phyloP scores from a whole-genome alignment of 2,329 filamentous ascomycete species.

The Trichoderma asperellum region DNA sequence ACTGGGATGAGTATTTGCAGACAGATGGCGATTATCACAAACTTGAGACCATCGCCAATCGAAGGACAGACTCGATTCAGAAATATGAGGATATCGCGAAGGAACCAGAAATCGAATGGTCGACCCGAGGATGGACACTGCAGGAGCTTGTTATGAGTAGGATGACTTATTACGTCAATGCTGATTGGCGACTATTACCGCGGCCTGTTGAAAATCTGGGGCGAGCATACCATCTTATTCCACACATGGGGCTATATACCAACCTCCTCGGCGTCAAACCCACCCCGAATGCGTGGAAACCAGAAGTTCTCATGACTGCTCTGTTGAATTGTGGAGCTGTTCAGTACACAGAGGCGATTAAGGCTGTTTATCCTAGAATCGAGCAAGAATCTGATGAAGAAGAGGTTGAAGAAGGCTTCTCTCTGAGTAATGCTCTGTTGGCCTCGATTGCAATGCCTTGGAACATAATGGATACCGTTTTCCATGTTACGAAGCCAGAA shows the following conservation, averaged over 20 bases:
- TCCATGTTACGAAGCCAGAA: conserved; percentile 15
- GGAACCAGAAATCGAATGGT: conserved; percentile 16
- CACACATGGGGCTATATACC: conserved; percentile 11
- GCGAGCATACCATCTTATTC: conserved; percentile 14
- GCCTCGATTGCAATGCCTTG: conserved; percentile 20
- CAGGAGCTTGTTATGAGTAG: conserved; percentile 20
- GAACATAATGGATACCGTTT: conserved; percentile 16
- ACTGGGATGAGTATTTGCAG: conserved; percentile 12
- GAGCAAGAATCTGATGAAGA: neutral
- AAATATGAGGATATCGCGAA: conserved; percentile 5
- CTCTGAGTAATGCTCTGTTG: neutral
- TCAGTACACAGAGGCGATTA: neutral
- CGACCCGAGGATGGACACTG: conserved; percentile 18
- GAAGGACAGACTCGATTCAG: conserved; percentile 2
- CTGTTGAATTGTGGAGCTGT: conserved; percentile 6
- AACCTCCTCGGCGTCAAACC: conserved; percentile 1
- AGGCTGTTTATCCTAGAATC: conserved; percentile 6
- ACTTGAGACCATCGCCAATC: neutral
- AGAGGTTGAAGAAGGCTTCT: neutral
- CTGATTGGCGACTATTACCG: conserved; percentile 14
- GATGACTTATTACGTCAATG: conserved; percentile 17
- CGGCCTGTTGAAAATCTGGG: conserved; percentile 17
- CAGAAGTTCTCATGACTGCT: conserved; percentile 12
- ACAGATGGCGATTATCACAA: conserved; percentile 20
- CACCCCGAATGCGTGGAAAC: neutral